These are phyloP conservation scores for Oryza punctata DNA, from an alignment of 176 grass and related monocot species.

Conservation along the genomic window DNA sequence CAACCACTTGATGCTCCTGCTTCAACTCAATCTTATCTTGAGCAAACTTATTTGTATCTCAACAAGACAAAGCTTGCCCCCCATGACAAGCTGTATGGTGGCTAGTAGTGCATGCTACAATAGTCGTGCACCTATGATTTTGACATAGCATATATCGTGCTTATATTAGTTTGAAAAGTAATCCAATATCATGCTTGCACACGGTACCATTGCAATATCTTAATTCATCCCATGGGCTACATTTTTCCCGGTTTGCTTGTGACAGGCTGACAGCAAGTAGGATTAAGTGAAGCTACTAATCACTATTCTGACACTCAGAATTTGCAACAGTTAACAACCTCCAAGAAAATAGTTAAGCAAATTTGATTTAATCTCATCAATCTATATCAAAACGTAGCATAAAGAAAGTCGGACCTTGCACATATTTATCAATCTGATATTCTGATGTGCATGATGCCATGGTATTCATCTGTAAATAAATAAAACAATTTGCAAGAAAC, in stretches of 20 bases:
- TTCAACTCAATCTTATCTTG: neutral
- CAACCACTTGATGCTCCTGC: neutral
- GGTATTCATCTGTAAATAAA: slow-evolving; percentile 25
- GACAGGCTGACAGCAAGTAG: slow-evolving; percentile 2
- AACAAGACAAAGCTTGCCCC: neutral
- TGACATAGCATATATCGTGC: neutral
- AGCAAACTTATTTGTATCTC: no score
- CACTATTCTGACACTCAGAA: slow-evolving; percentile 25
- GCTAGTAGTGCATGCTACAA: neutral
- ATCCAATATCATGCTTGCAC: neutral
- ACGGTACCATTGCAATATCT: neutral
- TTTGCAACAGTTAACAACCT: slow-evolving; percentile 4
- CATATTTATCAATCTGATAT: neutral
- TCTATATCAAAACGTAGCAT: slow-evolving; percentile 23
- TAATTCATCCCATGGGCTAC: slow-evolving; percentile 32
- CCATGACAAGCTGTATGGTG: neutral
- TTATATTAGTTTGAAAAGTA: slow-evolving; percentile 10
- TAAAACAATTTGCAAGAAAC: slow-evolving; percentile 42
- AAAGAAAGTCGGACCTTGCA: slow-evolving; percentile 16
- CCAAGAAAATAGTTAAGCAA: neutral
- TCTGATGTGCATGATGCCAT: neutral
- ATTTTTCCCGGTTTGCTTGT: slow-evolving; percentile 25
- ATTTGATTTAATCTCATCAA: neutral
- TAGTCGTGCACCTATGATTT: neutral
- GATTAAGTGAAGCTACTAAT: slow-evolving; percentile 7